Conservation (phyloP, 108 stramenopile genomes). For the Schizochytrium sp. region DNA sequence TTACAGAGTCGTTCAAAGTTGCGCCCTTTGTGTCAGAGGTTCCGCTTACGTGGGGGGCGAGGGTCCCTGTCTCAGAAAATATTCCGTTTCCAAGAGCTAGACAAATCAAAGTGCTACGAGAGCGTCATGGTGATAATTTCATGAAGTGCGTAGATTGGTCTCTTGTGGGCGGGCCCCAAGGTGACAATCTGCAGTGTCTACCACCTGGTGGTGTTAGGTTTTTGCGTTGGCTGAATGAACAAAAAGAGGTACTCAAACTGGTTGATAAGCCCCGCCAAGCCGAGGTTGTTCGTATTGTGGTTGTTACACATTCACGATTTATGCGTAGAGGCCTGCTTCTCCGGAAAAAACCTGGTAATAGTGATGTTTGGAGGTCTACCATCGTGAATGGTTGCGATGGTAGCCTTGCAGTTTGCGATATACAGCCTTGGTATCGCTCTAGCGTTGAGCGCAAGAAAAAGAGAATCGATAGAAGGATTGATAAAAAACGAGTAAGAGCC, state of each 20-base stretch:
- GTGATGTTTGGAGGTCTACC: slow-evolving; percentile 36
- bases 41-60: not conserved
- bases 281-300: slow-evolving; percentile 33
- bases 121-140: not conserved
- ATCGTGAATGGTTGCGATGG: not conserved
- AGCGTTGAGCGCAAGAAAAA: not conserved
- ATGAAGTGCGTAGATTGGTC: slow-evolving; percentile 35
- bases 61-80: slow-evolving; percentile 39
- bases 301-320: slow-evolving; percentile 39
- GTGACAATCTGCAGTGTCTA: not conserved
- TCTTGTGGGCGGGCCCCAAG: slow-evolving; percentile 46
- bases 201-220: not conserved
- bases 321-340: slow-evolving; percentile 1
- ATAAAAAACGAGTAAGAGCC: not conserved
- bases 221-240: not conserved
- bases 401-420: not conserved
- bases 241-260: not conserved
- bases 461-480: slow-evolving; percentile 18
- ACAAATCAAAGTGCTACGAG: not conserved
- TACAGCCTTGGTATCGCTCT: slow-evolving; percentile 1
- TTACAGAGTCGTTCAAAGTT: not conserved
- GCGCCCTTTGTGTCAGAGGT: slow-evolving; percentile 45
- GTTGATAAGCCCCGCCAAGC: not conserved
- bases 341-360: not conserved
- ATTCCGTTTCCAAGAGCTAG: not conserved